Base-by-base conservation (phyloP, 2,329 filamentous ascomycete genomes). In the Phaeophleospora eucalypticola region DNA sequence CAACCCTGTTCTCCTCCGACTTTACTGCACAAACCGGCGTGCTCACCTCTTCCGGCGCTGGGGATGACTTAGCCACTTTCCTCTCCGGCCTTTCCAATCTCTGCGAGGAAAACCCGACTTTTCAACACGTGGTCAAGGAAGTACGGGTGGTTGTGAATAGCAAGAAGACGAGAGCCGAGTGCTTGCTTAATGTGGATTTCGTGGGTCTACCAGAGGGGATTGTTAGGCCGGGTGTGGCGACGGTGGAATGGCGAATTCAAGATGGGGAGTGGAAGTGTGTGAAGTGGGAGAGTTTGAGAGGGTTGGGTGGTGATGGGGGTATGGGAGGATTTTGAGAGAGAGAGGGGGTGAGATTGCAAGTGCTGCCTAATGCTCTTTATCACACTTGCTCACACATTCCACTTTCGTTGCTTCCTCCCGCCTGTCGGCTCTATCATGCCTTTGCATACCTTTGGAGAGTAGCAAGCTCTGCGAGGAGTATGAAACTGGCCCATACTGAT, bases 251-350 rank as follows among this genome's bases (percentile, higher is more conserved):
- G 20, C 3, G 24, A 20, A 36, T 36, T 7, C 14, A 21, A 6
- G 33, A 14, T 4, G 41, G 15, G 18, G 17, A 14, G 33, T 44
- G 41, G 41, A 12, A 16, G 17, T 44, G 33, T 36, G 18, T 17
- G 18, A 44, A 24, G 34, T 44, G 34, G 41, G 27, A 8, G 18
- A 44, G 41, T 27, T 29, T 44, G 19, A 44, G 41, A 20, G 41
- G 41, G 16, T 15, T 36, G 14, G 41, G 18, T n/a, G 41, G 24
- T 44, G 24, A 12, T 29, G 24, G 24, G n/a, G n/a, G n/a, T n/a
- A n/a, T n/a, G n/a, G n/a, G n/a, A n/a, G n/a, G n/a, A n/a, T n/a
- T n/a, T n/a, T n/a, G n/a, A n/a, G n/a, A n/a, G n/a, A n/a, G n/a
- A n/a, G n/a, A n/a, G n/a, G n/a, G n/a, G n/a, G n/a, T n/a, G n/a